A percentile compares a stretch with the other conserved stretches of the same genome.
These are phyloP conservation scores for Volvox africanus DNA, from an alignment of 139 green algal species.

Conservation along the genomic window DNA sequence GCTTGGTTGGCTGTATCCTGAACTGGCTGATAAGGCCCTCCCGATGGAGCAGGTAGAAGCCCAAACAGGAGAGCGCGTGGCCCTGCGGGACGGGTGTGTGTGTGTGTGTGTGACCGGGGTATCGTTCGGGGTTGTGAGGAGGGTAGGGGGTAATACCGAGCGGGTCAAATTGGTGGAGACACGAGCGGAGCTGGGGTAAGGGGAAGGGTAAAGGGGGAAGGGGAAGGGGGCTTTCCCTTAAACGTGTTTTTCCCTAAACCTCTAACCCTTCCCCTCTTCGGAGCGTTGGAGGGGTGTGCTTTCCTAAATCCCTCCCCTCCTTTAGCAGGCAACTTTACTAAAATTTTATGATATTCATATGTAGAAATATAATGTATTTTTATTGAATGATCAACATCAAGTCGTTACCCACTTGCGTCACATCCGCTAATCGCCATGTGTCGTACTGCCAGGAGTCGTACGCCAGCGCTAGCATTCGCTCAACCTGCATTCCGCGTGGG, in stretches of 20 bases:
- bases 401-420: neutral
- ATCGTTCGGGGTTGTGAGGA: neutral
- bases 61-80: conserved; percentile 51
- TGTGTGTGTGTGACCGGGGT: no score
- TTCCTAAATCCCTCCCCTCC: neutral
- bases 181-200: neutral
- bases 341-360: no score
- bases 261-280: neutral
- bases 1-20: neutral
- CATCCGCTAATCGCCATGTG: conserved; percentile 55
- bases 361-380: no score
- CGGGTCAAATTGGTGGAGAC: neutral
- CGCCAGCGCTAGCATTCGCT: conserved; percentile 32
- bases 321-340: no score
- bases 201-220: neutral
- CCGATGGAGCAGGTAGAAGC: conserved; percentile 50
- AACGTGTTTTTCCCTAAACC: neutral
- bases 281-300: no score
- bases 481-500: no score
- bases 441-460: conserved; percentile 57
- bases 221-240: neutral
- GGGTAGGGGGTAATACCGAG: neutral
- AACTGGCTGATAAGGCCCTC: conserved; percentile 37
- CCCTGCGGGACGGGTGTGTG: conserved; percentile 27
- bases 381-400: no score